Evolutionary conservation across 1,284 basidiomycete genomes (phyloP).

Genomic region (Ustilago cynodontis): DNA sequence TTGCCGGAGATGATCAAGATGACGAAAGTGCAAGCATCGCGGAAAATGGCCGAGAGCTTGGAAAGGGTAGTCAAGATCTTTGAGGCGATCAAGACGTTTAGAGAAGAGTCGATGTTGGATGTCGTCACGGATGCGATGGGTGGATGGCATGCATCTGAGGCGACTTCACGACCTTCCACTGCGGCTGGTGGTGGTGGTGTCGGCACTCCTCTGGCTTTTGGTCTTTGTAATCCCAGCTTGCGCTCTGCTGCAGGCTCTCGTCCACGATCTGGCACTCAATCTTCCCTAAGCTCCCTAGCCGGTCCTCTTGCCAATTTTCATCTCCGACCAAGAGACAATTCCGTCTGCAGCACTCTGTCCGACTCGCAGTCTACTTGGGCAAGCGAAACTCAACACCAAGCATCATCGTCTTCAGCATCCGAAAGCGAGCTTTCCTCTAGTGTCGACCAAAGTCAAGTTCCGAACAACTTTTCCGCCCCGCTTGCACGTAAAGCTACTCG

Average conservation of each 20-base stretch:
- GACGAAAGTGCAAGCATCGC: constrained; percentile 29
- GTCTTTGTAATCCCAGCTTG: neutral
- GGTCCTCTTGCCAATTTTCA: constrained; percentile 23
- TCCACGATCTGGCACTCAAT: constrained; percentile 9
- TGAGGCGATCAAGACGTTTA: constrained; percentile 26
- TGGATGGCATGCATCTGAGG: constrained; percentile 6
- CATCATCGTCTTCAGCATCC: constrained; percentile 15
- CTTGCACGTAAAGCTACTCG: constrained; percentile 7
- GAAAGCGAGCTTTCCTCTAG: constrained; percentile 29
- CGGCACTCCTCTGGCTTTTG: constrained; percentile 4
- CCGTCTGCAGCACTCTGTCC: constrained; percentile 23
- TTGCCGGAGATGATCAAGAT: constrained; percentile 12
- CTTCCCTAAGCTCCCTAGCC: constrained; percentile 10
- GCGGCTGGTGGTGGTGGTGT: neutral
- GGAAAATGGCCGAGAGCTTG: constrained; percentile 26
- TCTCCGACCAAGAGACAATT: constrained; percentile 28
- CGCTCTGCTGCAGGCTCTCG: neutral
- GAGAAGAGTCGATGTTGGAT: constrained; percentile 31
- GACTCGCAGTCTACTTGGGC: constrained; percentile 27
- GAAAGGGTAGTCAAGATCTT: constrained; percentile 25
- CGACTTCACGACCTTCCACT: neutral
- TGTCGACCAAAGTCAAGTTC: neutral
- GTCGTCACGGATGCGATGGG: neutral
- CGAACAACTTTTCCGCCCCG: constrained; percentile 18
- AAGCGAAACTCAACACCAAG: neutral